Conservation (phyloP, 805 yeast species). For the Yamadazyma nakazawae region DNA sequence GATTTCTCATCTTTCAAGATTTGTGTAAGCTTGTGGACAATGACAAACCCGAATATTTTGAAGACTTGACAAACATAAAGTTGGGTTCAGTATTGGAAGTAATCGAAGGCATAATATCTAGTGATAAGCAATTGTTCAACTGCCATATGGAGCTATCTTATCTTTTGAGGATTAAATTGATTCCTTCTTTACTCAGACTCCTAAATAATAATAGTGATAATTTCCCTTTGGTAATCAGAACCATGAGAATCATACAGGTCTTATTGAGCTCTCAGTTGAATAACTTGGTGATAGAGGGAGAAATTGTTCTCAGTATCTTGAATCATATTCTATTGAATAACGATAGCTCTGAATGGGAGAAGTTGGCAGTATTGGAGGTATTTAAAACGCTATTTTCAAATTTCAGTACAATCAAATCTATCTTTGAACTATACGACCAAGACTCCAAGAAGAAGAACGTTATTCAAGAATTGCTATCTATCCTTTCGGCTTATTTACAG, state of each 20-base stretch:
- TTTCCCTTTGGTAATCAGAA: constrained; percentile 71
- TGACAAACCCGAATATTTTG: constrained; percentile 53
- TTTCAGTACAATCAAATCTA: constrained; percentile 44
- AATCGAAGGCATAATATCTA: constrained; percentile 71
- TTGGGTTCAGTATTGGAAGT: constrained; percentile 72
- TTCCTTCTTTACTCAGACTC: constrained; percentile 71
- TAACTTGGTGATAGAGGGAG: constrained; percentile 70
- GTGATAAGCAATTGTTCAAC: constrained; percentile 55
- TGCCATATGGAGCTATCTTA: constrained; percentile 62
- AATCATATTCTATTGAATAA: constrained; percentile 67
- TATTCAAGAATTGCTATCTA: constrained; percentile 49
- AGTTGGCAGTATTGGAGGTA: constrained; percentile 69
- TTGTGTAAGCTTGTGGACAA: constrained; percentile 65
- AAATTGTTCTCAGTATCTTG: constrained; percentile 70
- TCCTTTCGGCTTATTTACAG: constrained; percentile 21
- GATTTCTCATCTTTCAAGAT: constrained; percentile 66
- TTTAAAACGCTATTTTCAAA: constrained; percentile 60
- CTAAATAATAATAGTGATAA: constrained; percentile 50
- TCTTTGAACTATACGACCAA: constrained; percentile 63
- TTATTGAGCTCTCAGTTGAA: constrained; percentile 56
- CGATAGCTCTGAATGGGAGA: constrained; percentile 58
- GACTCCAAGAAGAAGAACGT: constrained; percentile 55
- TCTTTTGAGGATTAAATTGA: constrained; percentile 61
- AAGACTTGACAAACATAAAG: constrained; percentile 51
- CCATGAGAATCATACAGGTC: constrained; percentile 65